Conservation (phyloP, 805 yeast genomes). For the Saturnispora bothae region DNA sequence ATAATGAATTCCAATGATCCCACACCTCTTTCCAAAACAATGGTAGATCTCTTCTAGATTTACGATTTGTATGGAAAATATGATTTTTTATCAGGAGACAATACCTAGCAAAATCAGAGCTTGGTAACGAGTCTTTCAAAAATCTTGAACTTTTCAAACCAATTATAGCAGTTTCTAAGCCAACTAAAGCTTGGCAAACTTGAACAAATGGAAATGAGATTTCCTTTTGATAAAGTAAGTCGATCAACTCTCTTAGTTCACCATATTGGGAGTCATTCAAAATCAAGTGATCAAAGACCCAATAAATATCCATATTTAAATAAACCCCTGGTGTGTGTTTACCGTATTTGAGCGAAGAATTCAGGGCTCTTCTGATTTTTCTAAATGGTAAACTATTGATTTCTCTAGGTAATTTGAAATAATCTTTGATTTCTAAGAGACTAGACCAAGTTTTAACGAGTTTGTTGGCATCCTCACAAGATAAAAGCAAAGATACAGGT, state of each 20-base stretch:
- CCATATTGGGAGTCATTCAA: slow-evolving; percentile 9
- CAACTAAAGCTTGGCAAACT: slow-evolving; percentile 7
- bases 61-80: slow-evolving; percentile 15
- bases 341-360: slow-evolving; percentile 12
- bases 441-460: slow-evolving; percentile 10
- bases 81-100: slow-evolving; percentile 16
- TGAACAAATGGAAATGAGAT: slow-evolving; percentile 10
- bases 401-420: slow-evolving; percentile 21
- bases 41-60: slow-evolving; percentile 16
- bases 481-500: neutral
- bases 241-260: slow-evolving; percentile 6
- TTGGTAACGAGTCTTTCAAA: slow-evolving; percentile 17
- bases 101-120: slow-evolving; percentile 23
- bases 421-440: slow-evolving; percentile 15
- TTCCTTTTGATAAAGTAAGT: slow-evolving; percentile 1
- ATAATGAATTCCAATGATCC: slow-evolving; percentile 16
- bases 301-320: neutral
- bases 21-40: slow-evolving; percentile 21
- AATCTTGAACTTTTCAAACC: slow-evolving; percentile 11
- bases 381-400: slow-evolving; percentile 16
- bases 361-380: slow-evolving; percentile 13
- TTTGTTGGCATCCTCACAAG: slow-evolving; percentile 3
- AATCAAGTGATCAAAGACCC: slow-evolving; percentile 14
- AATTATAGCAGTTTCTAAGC: slow-evolving; percentile 5
- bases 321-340: neutral